phyloP scores from a whole-genome alignment of 2,329 filamentous ascomycete species.

The Colletotrichum phormii region DNA sequence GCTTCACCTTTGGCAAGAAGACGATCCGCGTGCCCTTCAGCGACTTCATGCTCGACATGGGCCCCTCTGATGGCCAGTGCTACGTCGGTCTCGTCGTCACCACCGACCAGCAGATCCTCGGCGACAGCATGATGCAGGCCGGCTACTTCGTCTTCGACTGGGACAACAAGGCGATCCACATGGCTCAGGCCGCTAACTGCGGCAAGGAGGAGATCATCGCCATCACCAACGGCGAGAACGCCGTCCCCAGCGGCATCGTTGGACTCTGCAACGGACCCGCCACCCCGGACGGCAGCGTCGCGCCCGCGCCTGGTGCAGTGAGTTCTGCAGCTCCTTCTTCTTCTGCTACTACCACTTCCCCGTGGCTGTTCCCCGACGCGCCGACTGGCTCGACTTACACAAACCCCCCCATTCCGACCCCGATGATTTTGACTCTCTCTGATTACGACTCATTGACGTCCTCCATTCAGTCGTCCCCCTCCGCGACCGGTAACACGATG shows the following conservation, averaged over 20 bases:
- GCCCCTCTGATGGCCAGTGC: conserved; percentile 47
- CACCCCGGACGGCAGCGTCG: conserved; percentile 5
- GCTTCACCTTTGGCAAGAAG: conserved; percentile 60
- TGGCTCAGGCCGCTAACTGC: conserved; percentile 55
- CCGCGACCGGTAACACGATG: not conserved
- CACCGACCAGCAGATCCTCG: conserved; percentile 56
- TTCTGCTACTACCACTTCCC: not conserved
- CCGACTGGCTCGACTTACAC: not conserved
- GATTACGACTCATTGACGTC: not conserved
- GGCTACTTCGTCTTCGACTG: conserved; percentile 61
- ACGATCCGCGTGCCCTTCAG: conserved; percentile 55
- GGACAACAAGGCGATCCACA: conserved; percentile 55
- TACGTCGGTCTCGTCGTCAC: conserved; percentile 55
- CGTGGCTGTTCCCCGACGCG: not conserved
- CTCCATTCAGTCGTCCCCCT: not conserved
- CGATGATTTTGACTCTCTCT: not conserved
- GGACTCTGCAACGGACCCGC: conserved; percentile 50
- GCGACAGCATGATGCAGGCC: conserved; percentile 55
- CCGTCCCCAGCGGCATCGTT: conserved; percentile 45
- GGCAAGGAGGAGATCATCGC: conserved; percentile 51
- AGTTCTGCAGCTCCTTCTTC: conserved; percentile 4
- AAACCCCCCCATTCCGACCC: not conserved
- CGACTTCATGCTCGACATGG: conserved; percentile 62
- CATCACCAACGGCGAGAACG: conserved; percentile 46
- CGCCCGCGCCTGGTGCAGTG: conserved; percentile 13